Base-by-base conservation (phyloP, 352 stramenopile genomes). In the Paralagenidium karlingii region DNA sequence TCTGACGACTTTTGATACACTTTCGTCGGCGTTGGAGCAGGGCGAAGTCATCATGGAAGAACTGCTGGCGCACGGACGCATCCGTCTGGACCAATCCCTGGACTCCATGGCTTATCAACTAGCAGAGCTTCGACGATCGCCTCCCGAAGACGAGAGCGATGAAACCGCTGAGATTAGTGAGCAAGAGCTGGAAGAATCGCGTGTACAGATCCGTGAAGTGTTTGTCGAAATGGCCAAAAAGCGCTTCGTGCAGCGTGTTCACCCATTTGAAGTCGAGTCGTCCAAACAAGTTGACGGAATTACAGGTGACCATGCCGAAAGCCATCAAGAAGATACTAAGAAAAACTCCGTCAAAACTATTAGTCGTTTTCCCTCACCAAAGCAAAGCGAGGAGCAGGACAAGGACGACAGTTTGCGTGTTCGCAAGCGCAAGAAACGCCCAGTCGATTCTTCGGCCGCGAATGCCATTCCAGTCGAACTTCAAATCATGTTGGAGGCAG, bases 151-250 rank as follows among this genome's bases (percentile, higher is more conserved):
- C 20, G 48, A 53, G 13, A 22, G 20, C 20, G 32, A 44, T 11
- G 32, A 29, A 1, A 51, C 70, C 8, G 61, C 73, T 4, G 70
- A 83, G 47, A 81, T 84, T 18, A 64, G 47, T 16, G 76, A 88
- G 13, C 54, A 67, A n/a, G 73, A 84, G 39, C 60, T 92, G 24
- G 69, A 86, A 3, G 64, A 74, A 20, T 71, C 68, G 26, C 73
- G 76, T 22, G 53, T 58, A 16, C 33, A 52, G 18, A 63, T 92
- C 34, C 73, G 66, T 22, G 49, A 70, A 12, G 53, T 55, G n/a
- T 90, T 92, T 47, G 64, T 90, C 21, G 69, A 92, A 30, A 90
- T 93, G 79, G 77, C 77, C 47, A 93, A 93, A 55, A 84, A 84
- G 51, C 67, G 79, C 36, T 90, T 85, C 58, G 82, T 93, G 39